Percentiles rank a stretch among this genome's conserved stretches.
These are phyloP conservation scores for Wallacemonas sp. DNA, from an alignment of 208 protist species.

Conservation along the genomic window DNA sequence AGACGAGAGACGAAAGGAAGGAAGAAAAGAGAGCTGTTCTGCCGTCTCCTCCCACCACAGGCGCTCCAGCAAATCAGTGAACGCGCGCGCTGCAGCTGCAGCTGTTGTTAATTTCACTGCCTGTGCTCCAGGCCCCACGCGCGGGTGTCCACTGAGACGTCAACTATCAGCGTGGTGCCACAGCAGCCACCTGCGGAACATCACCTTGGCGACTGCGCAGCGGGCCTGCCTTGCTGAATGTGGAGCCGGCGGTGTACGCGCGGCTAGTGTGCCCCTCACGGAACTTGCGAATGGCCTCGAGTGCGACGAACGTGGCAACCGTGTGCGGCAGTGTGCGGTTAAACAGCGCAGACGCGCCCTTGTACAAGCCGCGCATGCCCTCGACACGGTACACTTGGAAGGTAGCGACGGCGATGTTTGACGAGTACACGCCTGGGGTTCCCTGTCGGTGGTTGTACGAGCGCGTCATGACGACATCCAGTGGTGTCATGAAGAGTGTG, in stretches of 20 bases:
- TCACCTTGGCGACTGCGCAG: neutral
- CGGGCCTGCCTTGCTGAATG: too few species aligned
- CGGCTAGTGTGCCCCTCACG: constrained; percentile 42
- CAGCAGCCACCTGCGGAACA: neutral
- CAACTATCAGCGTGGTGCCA: too few species aligned
- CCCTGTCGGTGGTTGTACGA: constrained; percentile 42
- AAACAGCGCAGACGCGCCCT: constrained; percentile 55
- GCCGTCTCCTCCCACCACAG: too few species aligned
- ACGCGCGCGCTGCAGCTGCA: too few species aligned
- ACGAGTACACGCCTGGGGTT: constrained; percentile 21
- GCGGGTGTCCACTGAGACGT: too few species aligned
- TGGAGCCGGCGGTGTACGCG: constrained; percentile 52
- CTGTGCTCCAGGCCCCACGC: too few species aligned
- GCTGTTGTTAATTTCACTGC: too few species aligned
- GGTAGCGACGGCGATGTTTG: constrained; percentile 29
- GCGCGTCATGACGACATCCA: constrained; percentile 70
- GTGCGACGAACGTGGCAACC: constrained; percentile 51
- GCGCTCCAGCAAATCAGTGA: too few species aligned
- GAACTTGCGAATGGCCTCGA: constrained; percentile 51
- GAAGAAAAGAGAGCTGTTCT: neutral
- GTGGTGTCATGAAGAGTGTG: constrained; percentile 42
- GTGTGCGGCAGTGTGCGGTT: constrained; percentile 63
- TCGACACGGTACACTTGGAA: constrained; percentile 54
- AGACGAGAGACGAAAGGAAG: neutral
- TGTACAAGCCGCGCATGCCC: constrained; percentile 63